phyloP scores from a whole-genome alignment of 257 asterid genomes.

The Misopates orontium region DNA sequence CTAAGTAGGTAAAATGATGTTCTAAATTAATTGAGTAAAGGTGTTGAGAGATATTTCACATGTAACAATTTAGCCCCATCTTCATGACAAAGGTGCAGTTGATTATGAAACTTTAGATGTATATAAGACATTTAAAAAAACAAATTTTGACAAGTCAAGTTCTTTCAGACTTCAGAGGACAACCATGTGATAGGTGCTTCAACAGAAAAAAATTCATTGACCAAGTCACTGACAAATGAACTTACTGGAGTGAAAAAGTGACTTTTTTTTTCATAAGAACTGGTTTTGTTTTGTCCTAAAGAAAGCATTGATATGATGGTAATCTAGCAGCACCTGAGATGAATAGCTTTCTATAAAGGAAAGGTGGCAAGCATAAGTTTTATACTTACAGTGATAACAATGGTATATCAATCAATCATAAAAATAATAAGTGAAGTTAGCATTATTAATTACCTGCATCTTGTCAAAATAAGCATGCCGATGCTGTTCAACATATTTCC shows the following conservation, averaged over 20 bases:
- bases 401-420: constrained; percentile 8
- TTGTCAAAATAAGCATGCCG: constrained; percentile 93
- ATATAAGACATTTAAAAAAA: background rate
- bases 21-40: background rate
- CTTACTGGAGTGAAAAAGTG: background rate
- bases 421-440: background rate
- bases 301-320: background rate
- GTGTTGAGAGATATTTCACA: too few relatives aligned
- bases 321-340: background rate
- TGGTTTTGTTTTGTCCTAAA: background rate
- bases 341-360: background rate
- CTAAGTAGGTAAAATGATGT: background rate
- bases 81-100: background rate
- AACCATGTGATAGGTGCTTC: background rate
- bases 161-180: constrained; percentile 12
- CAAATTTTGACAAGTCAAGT: background rate
- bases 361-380: background rate
- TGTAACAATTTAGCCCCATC: background rate
- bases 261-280: background rate
- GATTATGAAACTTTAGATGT: background rate
- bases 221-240: background rate
- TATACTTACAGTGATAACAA: too few relatives aligned
- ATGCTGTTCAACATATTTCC: constrained; percentile 80
- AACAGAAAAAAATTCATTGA: background rate
- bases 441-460: constrained; percentile 75